Conservation (phyloP, 139 green algal species). For the Yamagishiella unicocca region DNA sequence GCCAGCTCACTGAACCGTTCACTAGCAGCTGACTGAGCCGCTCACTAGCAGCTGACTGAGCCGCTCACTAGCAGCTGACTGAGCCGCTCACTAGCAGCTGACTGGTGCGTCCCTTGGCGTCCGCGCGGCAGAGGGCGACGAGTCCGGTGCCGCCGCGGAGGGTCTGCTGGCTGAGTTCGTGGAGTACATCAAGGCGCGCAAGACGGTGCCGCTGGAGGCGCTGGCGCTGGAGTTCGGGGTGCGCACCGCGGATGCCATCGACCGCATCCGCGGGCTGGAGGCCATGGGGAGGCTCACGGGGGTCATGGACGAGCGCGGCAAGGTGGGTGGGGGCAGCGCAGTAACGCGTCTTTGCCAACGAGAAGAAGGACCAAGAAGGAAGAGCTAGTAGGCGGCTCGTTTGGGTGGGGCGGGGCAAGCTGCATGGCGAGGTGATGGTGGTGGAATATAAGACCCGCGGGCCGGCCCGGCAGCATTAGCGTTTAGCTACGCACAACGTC, state of each 20-base stretch:
- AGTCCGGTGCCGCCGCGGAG: constrained; percentile 3
- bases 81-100: background rate
- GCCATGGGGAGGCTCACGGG: constrained; percentile 83
- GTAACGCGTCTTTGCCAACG: too few species aligned
- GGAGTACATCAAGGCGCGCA: constrained; percentile 73
- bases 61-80: background rate
- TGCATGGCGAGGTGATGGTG: background rate
- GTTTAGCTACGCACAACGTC: background rate
- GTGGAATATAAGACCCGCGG: background rate
- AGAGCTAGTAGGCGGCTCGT: background rate
- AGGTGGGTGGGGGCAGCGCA: constrained; percentile 67
- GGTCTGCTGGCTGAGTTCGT: background rate
- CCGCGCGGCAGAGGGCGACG: constrained; percentile 33
- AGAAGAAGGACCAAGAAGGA: background rate
- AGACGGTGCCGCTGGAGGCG: constrained; percentile 90
- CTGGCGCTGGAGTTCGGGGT: constrained; percentile 90
- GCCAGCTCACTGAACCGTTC: too few species aligned
- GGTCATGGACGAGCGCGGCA: constrained; percentile 96
- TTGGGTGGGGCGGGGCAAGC: background rate
- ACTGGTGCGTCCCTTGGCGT: too few species aligned
- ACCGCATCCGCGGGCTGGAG: constrained; percentile 83
- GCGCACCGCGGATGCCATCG: constrained; percentile 85
- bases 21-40: too few species aligned
- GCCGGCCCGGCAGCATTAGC: too few species aligned
- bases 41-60: too few species aligned